A percentile compares a stretch with the other conserved stretches of the same genome.
These are phyloP conservation scores for Austroboletus niveus DNA, from an alignment of 1,284 basidiomycete genomes.

Conservation along the genomic window DNA sequence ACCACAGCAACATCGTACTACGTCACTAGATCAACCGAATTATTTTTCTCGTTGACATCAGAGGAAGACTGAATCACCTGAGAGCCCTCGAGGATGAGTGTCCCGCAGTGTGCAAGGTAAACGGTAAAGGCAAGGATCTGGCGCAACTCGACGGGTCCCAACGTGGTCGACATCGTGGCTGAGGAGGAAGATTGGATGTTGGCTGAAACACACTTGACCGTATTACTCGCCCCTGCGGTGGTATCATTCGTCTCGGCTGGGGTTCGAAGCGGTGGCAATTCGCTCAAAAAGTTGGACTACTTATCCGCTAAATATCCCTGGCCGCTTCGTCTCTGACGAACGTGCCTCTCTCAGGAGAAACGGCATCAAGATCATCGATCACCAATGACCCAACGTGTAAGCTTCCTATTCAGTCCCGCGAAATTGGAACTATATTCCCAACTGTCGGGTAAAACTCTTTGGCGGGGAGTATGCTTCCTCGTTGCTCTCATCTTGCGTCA, in stretches of 20 bases:
- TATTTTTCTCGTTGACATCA: conserved; percentile 81
- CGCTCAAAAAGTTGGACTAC: too few relatives aligned
- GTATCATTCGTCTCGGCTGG: too few relatives aligned
- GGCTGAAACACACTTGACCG: too few relatives aligned
- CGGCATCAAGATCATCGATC: too few relatives aligned
- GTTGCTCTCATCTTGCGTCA: conserved; percentile 56
- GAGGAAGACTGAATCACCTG: conserved; percentile 60
- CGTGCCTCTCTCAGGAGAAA: background rate
- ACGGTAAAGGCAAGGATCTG: conserved; percentile 73
- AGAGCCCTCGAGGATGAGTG: conserved; percentile 71
- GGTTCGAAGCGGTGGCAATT: too few relatives aligned
- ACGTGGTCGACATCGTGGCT: conserved; percentile 22
- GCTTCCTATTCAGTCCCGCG: background rate
- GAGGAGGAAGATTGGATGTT: background rate
- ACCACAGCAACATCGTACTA: conserved; percentile 94
- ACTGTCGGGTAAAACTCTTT: conserved; percentile 44
- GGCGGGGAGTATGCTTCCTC: conserved; percentile 59
- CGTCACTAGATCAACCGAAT: conserved; percentile 93
- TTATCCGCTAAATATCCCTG: background rate
- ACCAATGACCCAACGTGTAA: too few relatives aligned
- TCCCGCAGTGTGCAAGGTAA: conserved; percentile 70
- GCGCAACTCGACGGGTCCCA: conserved; percentile 41
- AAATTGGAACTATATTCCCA: conserved; percentile 47
- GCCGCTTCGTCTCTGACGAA: background rate
- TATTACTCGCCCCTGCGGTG: too few relatives aligned